phyloP scores from a whole-genome alignment of 2,329 filamentous ascomycete species.

The Sporothrix brunneoviolacea region DNA sequence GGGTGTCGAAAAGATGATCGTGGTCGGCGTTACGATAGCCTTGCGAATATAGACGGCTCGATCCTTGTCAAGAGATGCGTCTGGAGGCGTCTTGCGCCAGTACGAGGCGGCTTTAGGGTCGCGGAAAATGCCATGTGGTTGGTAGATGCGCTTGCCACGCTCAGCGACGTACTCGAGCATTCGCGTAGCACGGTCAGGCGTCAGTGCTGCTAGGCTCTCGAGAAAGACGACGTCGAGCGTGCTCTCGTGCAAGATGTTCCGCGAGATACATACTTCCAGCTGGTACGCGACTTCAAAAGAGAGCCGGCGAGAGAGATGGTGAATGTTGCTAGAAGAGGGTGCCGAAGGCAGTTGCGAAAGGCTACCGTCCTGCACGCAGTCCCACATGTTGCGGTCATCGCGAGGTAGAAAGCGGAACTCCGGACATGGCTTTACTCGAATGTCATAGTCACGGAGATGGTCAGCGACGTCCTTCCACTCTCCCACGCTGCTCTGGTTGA shows the following conservation, averaged over 20 bases:
- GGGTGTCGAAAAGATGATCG: conserved; percentile 70
- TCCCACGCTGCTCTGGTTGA: conserved; percentile 22
- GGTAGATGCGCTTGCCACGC: conserved; percentile 51
- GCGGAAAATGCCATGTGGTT: conserved; percentile 68
- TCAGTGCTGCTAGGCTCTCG: conserved; percentile 45
- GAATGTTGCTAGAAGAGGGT: conserved; percentile 7
- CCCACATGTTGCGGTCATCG: conserved; percentile 20
- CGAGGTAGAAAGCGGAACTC: conserved; percentile 15
- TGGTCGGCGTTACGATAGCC: conserved; percentile 76
- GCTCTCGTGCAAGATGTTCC: conserved; percentile 68
- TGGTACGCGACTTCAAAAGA: conserved; percentile 77
- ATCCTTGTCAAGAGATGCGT: conserved; percentile 13
- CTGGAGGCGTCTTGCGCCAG: conserved; percentile 20
- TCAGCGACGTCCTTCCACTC: conserved; percentile 38
- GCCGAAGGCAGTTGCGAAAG: neutral
- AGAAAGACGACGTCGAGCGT: conserved; percentile 65
- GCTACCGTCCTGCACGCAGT: conserved; percentile 15
- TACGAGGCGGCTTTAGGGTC: conserved; percentile 43
- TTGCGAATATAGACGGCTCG: conserved; percentile 54
- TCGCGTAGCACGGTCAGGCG: conserved; percentile 47
- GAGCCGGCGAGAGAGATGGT: conserved; percentile 30
- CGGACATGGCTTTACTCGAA: conserved; percentile 29
- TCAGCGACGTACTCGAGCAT: conserved; percentile 71
- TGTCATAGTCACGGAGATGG: conserved; percentile 66
- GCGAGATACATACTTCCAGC: conserved; percentile 87